Evolutionary conservation across 2,329 filamentous ascomycete species (phyloP).

Genomic region (Albifimbria verrucaria): DNA sequence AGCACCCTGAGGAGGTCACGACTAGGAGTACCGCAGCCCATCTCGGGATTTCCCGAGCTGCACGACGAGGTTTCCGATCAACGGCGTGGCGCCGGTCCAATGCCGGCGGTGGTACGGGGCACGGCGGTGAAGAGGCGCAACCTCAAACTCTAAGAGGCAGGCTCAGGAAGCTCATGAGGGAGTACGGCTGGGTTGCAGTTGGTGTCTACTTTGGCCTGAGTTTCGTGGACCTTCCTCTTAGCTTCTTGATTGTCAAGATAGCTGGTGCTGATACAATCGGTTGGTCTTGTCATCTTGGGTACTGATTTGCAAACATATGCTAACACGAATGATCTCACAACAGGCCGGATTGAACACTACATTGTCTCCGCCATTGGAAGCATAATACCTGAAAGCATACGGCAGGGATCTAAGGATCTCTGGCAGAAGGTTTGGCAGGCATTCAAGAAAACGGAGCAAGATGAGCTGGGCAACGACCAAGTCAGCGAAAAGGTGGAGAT

Average conservation of each 20-base stretch:
- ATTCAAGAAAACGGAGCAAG: conserved; percentile 42
- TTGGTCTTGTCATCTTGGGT: conserved; percentile 26
- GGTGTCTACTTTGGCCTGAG: conserved; percentile 87
- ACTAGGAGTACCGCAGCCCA: neutral
- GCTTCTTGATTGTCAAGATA: conserved; percentile 80
- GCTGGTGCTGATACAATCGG: conserved; percentile 86
- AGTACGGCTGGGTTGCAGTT: conserved; percentile 91
- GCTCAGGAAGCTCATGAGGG: conserved; percentile 78
- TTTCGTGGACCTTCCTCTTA: conserved; percentile 89
- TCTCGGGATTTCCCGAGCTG: conserved; percentile 12
- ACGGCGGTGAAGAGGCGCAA: conserved; percentile 15
- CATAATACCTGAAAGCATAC: conserved; percentile 57
- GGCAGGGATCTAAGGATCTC: conserved; percentile 31
- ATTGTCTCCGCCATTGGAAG: conserved; percentile 58
- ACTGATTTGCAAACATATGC: neutral
- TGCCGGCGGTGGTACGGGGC: conserved; percentile 9
- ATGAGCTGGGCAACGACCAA: conserved; percentile 39
- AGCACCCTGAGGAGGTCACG: conserved; percentile 15
- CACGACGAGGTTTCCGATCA: conserved; percentile 31
- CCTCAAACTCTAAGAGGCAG: conserved; percentile 58
- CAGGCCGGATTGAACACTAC: conserved; percentile 63
- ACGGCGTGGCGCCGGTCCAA: conserved; percentile 27
- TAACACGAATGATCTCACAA: conserved; percentile 2
- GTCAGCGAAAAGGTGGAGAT: conserved; percentile 46
- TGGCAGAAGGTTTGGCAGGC: conserved; percentile 49